Evolutionary conservation across 2,329 filamentous ascomycete genomes (phyloP), one percentile per base, ranked within the genome.

Genomic region (Exutisphaerella laricina): DNA sequence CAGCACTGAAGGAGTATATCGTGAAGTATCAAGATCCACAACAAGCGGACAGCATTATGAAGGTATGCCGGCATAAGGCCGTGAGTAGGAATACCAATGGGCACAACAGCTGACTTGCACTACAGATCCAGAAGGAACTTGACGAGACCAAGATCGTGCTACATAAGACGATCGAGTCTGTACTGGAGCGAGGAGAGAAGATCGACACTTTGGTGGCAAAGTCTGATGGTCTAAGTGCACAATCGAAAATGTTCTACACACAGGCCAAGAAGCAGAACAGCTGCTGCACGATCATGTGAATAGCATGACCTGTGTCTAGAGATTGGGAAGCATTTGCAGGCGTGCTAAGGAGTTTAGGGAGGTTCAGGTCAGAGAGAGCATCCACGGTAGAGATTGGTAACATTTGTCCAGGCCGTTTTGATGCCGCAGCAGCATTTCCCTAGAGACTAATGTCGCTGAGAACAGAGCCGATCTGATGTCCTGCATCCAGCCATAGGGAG

Each of bases 201-300:
- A 88, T 98, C 56, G 90, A 97, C 62, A 86, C 85, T 58, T 70
- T 98, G 57, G 90, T 97, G 33, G 82, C 83, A 52, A 97, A 97
- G 79, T 94, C 87, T 60, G 88, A 95, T 58, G 87, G 83, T 9
- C 69, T 98, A 60, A 94, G 87, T 68, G 79, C 80, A 37, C 85
- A 92, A 74, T 95, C 88, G 71, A 97, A 95, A 77, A 90, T 94
- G 84, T 98, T 98, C 67, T 97, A 97, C 67, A 88, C 76, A 30
- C 75, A 78, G 65, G 75, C 76, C 17, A 78, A 79, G 67, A 78
- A 79, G 64, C 76, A 79, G 61, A 79, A 79, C 58, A 75, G 72
- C 16, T 79, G 76, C 66, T 79, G 76, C 57, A 60, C 69, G 32
- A 65, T 78, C 38, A 78, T 77, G 73, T 77, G 56, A 54, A 32